Conservation (phyloP, 2,329 filamentous ascomycete genomes). For the Parasarocladium wereldwijsianum region DNA sequence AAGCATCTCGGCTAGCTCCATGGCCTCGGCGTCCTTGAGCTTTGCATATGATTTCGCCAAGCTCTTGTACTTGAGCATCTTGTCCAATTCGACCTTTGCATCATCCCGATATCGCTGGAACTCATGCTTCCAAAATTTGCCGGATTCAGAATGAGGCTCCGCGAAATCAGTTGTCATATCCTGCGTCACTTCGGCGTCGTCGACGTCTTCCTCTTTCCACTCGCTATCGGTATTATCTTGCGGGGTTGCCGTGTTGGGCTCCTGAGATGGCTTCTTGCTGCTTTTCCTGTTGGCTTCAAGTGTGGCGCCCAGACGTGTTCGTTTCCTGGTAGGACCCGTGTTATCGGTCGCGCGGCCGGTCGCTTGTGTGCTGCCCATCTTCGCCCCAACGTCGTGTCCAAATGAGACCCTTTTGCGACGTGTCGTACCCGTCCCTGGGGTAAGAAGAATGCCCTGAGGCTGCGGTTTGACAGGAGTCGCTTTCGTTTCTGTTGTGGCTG, state of each 20-base stretch:
- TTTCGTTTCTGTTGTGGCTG: constrained; percentile 13
- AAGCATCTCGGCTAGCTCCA: constrained; percentile 49
- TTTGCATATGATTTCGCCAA: constrained; percentile 66
- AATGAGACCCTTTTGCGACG: constrained; percentile 53
- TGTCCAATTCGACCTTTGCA: constrained; percentile 60
- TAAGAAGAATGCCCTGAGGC: constrained; percentile 45
- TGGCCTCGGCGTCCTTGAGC: constrained; percentile 60
- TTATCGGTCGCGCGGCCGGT: constrained; percentile 15
- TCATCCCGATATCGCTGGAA: constrained; percentile 61
- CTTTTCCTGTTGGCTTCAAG: constrained; percentile 23
- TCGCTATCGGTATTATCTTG: constrained; percentile 24
- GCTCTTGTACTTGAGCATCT: constrained; percentile 66
- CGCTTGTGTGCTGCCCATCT: constrained; percentile 11
- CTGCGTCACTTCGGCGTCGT: constrained; percentile 30
- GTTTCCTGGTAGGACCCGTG: constrained; percentile 13
- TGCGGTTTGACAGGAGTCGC: constrained; percentile 35
- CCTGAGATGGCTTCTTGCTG: constrained; percentile 6
- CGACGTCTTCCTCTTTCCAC: constrained; percentile 36
- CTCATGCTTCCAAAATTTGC: constrained; percentile 67
- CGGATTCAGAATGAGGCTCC: constrained; percentile 60
- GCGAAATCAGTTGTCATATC: constrained; percentile 58
- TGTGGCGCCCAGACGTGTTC: constrained; percentile 28
- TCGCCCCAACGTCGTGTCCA: constrained; percentile 33
- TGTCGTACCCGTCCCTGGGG: constrained; percentile 45
- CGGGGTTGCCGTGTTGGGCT: constrained; percentile 6